Conservation (phyloP, 768 basidiomycete species). For the Mycena floridula region DNA sequence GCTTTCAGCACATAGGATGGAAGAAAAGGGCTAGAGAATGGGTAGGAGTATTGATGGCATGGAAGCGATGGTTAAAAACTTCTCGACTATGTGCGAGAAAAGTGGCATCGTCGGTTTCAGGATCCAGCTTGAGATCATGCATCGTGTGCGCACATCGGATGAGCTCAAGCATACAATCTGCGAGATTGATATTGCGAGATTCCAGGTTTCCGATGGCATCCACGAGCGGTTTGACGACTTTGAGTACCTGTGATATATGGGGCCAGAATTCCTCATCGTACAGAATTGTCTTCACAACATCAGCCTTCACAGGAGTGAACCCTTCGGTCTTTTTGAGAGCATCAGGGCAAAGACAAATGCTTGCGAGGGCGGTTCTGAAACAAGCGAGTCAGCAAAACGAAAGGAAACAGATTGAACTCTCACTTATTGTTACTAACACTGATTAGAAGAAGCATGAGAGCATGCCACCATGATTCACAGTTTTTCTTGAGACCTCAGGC, state of each 20-base stretch:
- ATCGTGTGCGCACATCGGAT: constrained; percentile 15
- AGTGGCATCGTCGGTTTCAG: constrained; percentile 12
- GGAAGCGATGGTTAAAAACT: constrained; percentile 22
- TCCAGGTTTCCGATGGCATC: constrained; percentile 24
- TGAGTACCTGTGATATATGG: constrained; percentile 13
- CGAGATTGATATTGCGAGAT: constrained; percentile 15
- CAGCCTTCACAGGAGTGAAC: neutral
- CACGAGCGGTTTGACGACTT: constrained; percentile 17
- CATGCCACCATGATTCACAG: constrained; percentile 18
- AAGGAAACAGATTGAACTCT: constrained; percentile 3
- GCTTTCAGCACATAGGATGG: constrained; percentile 27
- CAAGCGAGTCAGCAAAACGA: neutral
- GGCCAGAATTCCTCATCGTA: constrained; percentile 7
- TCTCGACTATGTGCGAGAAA: constrained; percentile 18
- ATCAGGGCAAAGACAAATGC: neutral
- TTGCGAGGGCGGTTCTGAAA: neutral
- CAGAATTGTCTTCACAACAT: constrained; percentile 1
- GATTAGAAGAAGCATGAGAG: constrained; percentile 14
- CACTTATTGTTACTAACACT: constrained; percentile 12
- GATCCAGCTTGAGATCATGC: constrained; percentile 9
- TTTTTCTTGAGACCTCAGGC: constrained; percentile 15
- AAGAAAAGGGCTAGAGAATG: constrained; percentile 28
- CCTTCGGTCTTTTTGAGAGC: neutral
- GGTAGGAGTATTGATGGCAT: constrained; percentile 24
- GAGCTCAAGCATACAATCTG: constrained; percentile 23